phyloP scores from a whole-genome alignment of 192 early-diverging fungal genomes.

The Kappamyces sp. region DNA sequence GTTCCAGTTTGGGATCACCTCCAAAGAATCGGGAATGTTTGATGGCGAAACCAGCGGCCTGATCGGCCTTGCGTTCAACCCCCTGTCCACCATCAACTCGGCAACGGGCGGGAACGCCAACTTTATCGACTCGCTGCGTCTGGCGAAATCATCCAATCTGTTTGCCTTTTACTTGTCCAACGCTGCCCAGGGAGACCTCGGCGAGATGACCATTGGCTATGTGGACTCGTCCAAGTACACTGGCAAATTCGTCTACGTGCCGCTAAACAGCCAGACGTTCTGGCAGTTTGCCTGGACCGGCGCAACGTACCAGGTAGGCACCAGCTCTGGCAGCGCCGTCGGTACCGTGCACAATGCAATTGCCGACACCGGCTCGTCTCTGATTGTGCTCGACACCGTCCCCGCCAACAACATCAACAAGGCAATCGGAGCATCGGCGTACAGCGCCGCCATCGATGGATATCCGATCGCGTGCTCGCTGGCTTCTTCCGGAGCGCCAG shows the following conservation, averaged over 20 bases:
- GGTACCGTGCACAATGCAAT: conserved; percentile 19
- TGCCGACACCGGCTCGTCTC: conserved; percentile 34
- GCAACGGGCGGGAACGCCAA: conserved; percentile 18
- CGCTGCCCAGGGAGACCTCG: conserved; percentile 26
- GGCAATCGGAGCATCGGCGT: conserved; percentile 28
- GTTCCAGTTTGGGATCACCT: conserved; percentile 3
- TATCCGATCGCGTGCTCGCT: conserved; percentile 24
- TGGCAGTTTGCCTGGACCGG: conserved; percentile 22
- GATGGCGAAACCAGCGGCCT: conserved; percentile 24
- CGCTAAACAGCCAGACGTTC: conserved; percentile 20
- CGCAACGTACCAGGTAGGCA: conserved; percentile 16
- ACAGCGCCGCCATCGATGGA: conserved; percentile 15
- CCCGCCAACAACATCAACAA: conserved; percentile 21
- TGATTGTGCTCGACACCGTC: conserved; percentile 21
- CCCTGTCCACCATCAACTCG: conserved; percentile 25
- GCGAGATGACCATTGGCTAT: conserved; percentile 51
- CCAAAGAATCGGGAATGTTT: conserved; percentile 8
- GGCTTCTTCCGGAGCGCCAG: conserved; percentile 11
- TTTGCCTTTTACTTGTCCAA: conserved; percentile 44
- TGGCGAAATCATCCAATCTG: conserved; percentile 16
- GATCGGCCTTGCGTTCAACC: conserved; percentile 31
- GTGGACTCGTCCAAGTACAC: conserved; percentile 39
- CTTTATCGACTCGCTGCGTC: conserved; percentile 28
- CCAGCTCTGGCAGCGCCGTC: conserved; percentile 20
- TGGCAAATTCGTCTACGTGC: conserved; percentile 27